Conservation (phyloP, 306 rosid genomes). For the apple (Malus domestica) region ASM211411v1 NC_041796.1:1880501-1881000, state of each 20-base stretch:
- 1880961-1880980: slow-evolving; percentile 12
- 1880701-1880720: slow-evolving; percentile 3
- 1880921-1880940: background rate
- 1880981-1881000: slow-evolving; percentile 31
- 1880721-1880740: background rate
- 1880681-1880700: background rate
- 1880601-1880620: no score
- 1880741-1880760: slow-evolving; percentile 26
- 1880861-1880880: background rate
- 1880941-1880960: background rate
- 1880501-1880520: no score
- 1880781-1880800: slow-evolving; percentile 35
- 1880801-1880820: slow-evolving; percentile 25
- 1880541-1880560: no score
- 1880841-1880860: slow-evolving; percentile 11
- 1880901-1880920: slow-evolving; percentile 25
- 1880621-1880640: background rate
- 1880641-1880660: background rate
- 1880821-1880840: slow-evolving; percentile 27
- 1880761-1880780: slow-evolving; percentile 27
- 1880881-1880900: slow-evolving; percentile 3
- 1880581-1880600: no score
- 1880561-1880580: no score
- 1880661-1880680: background rate
- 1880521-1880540: no score